Evolutionary conservation across 1,139 yeast genomes (phyloP), one percentile per base, ranked within the genome.

Genomic region (Zygotorulaspora mrakii): DNA sequence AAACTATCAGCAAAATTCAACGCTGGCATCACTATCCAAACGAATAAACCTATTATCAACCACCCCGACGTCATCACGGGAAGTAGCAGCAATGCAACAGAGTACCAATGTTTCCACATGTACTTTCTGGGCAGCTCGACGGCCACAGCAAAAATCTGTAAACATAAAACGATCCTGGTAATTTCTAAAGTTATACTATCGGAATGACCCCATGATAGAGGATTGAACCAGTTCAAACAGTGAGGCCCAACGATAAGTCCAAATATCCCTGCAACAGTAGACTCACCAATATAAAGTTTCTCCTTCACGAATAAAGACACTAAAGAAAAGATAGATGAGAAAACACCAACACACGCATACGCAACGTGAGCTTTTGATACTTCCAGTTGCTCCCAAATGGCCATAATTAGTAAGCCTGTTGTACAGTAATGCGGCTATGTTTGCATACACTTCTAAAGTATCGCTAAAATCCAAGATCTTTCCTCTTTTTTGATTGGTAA

Each of bases 1-100:
- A 91, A 72, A 4, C 89, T 85, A 43, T 83, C 84, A 11, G 85
- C 66, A 67, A 89, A 89, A 46, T 74, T 68, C 45, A 91, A 71
- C n/a, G 83, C 80, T 0, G 96, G 96, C 22, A 91, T 81, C 23
- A 91, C 70, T 18, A 76, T 71, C 88, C 94, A 91, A 35, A 88
- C 74, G 57, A 91, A 89, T 1, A 84, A 71, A 0, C 96, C 95
- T 20, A 89, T 85, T 4, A 88, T 68, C 23, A 91, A 67, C 96
- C 97, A 91, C 14, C 97, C 97, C 43, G 73, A 72, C 1, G 96
- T 85, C 98, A 91, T 91, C 24, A 88, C 95, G 0, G 97, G 97
- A 7, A 89, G 69, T 41, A 91, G 69, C 42, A 91, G 71, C 55
- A 87, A 71, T 11, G 80, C 66, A 20, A 91, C 94, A 1, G 95